Evolutionary conservation across 345 rosid genomes (phyloP), one percentile per base, ranked within the genome.

Genomic region (Linum tenue): DNA sequence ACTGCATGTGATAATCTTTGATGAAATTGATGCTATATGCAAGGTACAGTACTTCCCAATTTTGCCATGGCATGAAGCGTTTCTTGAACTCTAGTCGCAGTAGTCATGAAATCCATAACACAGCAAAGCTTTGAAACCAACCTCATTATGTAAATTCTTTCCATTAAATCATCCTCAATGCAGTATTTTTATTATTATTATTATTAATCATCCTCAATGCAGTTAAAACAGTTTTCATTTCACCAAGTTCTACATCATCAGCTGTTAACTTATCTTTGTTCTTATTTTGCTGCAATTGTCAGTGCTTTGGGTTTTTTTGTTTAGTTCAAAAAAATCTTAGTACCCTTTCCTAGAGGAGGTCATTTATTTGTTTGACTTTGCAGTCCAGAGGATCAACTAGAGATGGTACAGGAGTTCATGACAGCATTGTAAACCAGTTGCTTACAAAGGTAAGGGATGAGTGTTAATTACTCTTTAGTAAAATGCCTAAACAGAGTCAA

Each of bases 1-100:
- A 40, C 76, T 91, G 82, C 99, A 95, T 81, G 98, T 95, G 64
- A 89, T 95, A 70, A 89, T 95, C 44, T 95, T 95, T 80, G 96
- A 95, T 77, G 99, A 95, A 78, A 95, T 95, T 84, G 99, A 95
- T 89, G 98, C 99, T 69, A 91, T 95, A 64, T 95, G 99, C 75
- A 95, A 95, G 99, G 99, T 95, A 84, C 67, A 74, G 36, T 35
- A 59, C 53, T 58, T 41, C 59, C 55, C 8, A 31, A 35, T 44
- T 40, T 43, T 60, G 38, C 9, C 7, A 14, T 41, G 58, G 10
- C 59, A n/a, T 37, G 12, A 6, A 42, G 8, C 15, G 37, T 48
- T 48, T 48, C 12, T 48, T 48, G 53, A 48, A 9, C 53, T 48
- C 11, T 6, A 48, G 53, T 8, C 2, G 12, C 53, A 9, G 53